phyloP scores from a whole-genome alignment of 805 yeast species.

The Zygosaccharomyces siamensis region DNA sequence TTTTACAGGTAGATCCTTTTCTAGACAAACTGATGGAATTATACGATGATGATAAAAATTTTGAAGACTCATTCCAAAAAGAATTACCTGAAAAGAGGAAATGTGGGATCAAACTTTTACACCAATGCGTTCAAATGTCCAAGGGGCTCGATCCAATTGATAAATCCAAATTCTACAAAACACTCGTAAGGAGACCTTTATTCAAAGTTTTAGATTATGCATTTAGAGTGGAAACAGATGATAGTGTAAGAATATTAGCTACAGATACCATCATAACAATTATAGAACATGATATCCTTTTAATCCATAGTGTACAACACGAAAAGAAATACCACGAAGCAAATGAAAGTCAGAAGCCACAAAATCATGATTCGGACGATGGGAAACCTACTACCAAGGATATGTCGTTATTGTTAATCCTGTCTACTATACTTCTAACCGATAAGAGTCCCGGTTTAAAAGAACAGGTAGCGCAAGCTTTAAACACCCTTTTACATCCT shows the following conservation, averaged over 20 bases:
- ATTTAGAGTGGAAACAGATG: slow-evolving; percentile 43
- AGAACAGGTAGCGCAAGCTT: slow-evolving; percentile 79
- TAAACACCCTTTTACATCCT: slow-evolving; percentile 68
- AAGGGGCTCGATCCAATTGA: slow-evolving; percentile 62
- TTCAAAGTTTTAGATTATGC: slow-evolving; percentile 70
- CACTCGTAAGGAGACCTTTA: slow-evolving; percentile 62
- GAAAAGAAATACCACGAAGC: slow-evolving; percentile 12
- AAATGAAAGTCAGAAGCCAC: slow-evolving; percentile 10
- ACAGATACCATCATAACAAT: slow-evolving; percentile 76
- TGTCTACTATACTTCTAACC: slow-evolving; percentile 55
- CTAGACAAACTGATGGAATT: slow-evolving; percentile 54
- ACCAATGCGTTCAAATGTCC: slow-evolving; percentile 74
- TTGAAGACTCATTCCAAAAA: slow-evolving; percentile 7
- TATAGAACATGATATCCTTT: slow-evolving; percentile 74
- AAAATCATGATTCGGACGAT: not conserved
- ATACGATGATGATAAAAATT: slow-evolving; percentile 36
- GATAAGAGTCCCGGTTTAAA: slow-evolving; percentile 69
- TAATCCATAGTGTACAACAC: slow-evolving; percentile 41
- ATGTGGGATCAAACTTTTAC: slow-evolving; percentile 73
- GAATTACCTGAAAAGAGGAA: slow-evolving; percentile 38
- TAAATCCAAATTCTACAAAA: slow-evolving; percentile 58
- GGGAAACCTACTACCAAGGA: slow-evolving; percentile 37
- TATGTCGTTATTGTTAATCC: slow-evolving; percentile 50
- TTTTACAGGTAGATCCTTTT: slow-evolving; percentile 39
- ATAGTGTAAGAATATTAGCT: slow-evolving; percentile 55